Percentiles rank a stretch among this genome's conserved stretches.
Evolutionary conservation across 2,329 filamentous ascomycete genomes (phyloP).

Genomic region (Neofusicoccum kwambonambiense): DNA sequence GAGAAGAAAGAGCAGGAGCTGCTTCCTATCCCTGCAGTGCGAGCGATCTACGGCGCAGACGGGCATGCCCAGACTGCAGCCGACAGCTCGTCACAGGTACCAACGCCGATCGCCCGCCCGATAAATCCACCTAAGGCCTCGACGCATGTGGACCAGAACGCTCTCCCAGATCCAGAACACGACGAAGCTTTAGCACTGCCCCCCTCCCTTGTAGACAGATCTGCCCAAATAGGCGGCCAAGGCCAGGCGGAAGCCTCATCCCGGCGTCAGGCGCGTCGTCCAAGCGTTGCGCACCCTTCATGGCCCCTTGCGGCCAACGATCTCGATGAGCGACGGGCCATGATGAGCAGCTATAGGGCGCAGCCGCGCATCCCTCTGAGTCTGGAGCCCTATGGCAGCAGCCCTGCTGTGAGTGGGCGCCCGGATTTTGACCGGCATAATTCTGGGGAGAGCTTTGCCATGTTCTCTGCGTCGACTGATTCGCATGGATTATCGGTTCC

Average conservation of each 20-base stretch:
- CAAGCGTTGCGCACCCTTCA: constrained; percentile 9
- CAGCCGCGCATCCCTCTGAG: constrained; percentile 51
- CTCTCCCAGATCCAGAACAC: constrained; percentile 37
- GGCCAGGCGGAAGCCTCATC: constrained; percentile 7
- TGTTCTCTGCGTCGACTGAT: constrained; percentile 63
- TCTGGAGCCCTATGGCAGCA: constrained; percentile 45
- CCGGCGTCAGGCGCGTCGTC: constrained; percentile 1
- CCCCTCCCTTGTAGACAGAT: constrained; percentile 25
- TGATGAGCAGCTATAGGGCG: constrained; percentile 47
- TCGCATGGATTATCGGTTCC: constrained; percentile 54
- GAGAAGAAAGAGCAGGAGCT: constrained; percentile 17
- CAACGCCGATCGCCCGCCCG: constrained; percentile 55
- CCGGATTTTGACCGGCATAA: constrained; percentile 50
- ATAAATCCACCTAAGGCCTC: constrained; percentile 21
- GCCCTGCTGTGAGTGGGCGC: constrained; percentile 35
- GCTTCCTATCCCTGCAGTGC: constrained; percentile 32
- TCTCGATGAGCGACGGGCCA: constrained; percentile 38
- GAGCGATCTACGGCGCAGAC: constrained; percentile 33
- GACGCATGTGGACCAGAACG: constrained; percentile 17
- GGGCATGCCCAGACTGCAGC: constrained; percentile 30
- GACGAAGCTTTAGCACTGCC: constrained; percentile 37
- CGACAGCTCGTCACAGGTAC: constrained; percentile 56
- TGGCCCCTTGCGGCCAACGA: constrained; percentile 30
- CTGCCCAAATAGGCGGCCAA: constrained; percentile 26
- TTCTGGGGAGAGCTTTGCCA: constrained; percentile 61